Evolutionary conservation across 805 yeast genomes (phyloP), one percentile per base, ranked within the genome.

Genomic region (Candida ascalaphidarum): DNA sequence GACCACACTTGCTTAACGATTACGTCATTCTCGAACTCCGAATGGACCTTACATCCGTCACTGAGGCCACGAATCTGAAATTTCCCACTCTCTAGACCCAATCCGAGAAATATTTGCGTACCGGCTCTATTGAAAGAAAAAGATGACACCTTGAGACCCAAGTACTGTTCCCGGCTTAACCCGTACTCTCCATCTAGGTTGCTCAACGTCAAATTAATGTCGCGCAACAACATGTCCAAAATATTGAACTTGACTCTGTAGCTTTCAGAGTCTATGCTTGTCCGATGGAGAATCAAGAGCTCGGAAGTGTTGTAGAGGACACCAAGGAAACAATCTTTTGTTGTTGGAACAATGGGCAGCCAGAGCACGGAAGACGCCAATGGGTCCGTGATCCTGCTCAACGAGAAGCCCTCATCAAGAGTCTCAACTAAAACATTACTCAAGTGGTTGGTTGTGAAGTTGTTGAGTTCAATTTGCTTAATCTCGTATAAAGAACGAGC

Each of bases 281-380:
- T 41, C 27, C 65, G 38, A 23, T 46, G 44, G 12, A 61, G 35
- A 4, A 61, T 31, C 21, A 61, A 28, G 10, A 61, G 39, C 29
- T 62, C 69, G 0, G 63, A 61, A 1, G 66, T 49, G 30, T 55
- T 61, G 28, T 50, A 49, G 17, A 62, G 36, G 1, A 58, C 55
- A 0, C 57, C 65, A 23, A 62, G 39, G 23, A 35, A 39, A 26
- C 55, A 45, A 25, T 53, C 53, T 22, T 52, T 45, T 3, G 50
- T 39, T n/a, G 36, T 26, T 2, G 38, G 34, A 18, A 40, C 36
- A 2, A 41, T 30, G 3, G 52, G 43, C 4, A 61, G 44, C 66
- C 68, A 59, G 27, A 41, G 42, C 33, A 60, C 65, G 16, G 44
- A 37, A 7, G 50, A 46, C n/a, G 61, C 54, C 12, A 34, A 22